Conservation (phyloP, 129 eudicot genomes). For the Tagetes patula region DNA sequence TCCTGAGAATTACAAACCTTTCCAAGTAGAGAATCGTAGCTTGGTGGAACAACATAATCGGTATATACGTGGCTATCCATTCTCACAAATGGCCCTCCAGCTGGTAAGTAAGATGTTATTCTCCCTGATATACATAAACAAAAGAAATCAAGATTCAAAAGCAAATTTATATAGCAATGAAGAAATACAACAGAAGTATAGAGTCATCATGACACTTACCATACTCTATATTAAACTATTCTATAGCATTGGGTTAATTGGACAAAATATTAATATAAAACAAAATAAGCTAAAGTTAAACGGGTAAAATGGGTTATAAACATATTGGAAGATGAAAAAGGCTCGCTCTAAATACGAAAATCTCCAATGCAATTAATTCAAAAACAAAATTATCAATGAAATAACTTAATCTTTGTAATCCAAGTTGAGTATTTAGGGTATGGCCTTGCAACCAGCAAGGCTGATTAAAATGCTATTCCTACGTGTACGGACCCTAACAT, state of each 20-base stretch:
- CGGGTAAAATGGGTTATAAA: neutral
- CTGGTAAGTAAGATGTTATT: constrained; percentile 83
- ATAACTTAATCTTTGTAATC: neutral
- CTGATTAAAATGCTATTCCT: neutral
- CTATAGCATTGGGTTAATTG: neutral
- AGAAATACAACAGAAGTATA: neutral
- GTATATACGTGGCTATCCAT: constrained; percentile 99
- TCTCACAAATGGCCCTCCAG: constrained; percentile 99
- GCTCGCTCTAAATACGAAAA: neutral
- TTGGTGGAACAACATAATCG: constrained; percentile 97
- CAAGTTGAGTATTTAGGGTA: neutral
- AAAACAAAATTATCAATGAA: neutral
- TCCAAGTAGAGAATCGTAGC: constrained; percentile 98
- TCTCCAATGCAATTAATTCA: neutral
- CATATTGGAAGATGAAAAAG: neutral
- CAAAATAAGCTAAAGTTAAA: neutral
- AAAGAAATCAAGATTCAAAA: constrained; percentile 18
- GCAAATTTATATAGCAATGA: constrained; percentile 2
- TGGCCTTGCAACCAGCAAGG: neutral
- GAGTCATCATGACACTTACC: neutral
- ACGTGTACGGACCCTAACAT: neutral
- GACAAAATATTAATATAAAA: neutral
- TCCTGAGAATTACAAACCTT: constrained; percentile 53
- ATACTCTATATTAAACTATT: neutral
- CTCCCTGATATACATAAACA: constrained; percentile 53